Evolutionary conservation across 148 eudicot genomes (phyloP).

Genomic region (Arctostaphylos glauca): DNA sequence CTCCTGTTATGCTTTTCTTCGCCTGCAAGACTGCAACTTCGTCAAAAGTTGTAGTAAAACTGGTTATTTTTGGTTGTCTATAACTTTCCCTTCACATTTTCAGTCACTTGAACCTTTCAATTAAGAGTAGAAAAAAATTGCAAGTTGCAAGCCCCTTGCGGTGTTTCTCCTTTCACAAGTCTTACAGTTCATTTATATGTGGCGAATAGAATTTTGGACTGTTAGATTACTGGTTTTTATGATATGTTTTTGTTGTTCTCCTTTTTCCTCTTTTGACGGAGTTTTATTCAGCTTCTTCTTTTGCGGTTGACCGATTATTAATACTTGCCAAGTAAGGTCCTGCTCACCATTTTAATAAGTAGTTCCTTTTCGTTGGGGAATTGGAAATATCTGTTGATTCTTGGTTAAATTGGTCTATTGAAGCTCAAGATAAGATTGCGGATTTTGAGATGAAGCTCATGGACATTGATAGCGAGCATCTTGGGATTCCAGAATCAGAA

Average conservation of each 20-base stretch:
- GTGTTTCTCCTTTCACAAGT: neutral
- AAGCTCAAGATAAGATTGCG: slow-evolving; percentile 69
- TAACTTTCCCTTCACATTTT: too few species aligned
- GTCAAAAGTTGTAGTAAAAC: too few species aligned
- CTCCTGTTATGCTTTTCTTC: too few species aligned
- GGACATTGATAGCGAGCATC: slow-evolving; percentile 75
- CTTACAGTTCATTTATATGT: neutral
- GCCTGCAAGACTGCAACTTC: too few species aligned
- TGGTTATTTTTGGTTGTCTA: too few species aligned
- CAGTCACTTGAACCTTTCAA: neutral
- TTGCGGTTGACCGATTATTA: neutral
- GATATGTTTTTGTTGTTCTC: neutral
- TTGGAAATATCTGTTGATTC: neutral
- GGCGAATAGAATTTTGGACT: neutral
- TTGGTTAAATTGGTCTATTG: slow-evolving; percentile 18
- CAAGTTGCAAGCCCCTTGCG: too few species aligned
- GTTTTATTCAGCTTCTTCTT: neutral
- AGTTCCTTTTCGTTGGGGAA: neutral
- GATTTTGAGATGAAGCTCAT: slow-evolving; percentile 74
- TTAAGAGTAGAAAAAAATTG: neutral
- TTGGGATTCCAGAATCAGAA: slow-evolving; percentile 67
- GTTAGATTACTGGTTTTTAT: neutral
- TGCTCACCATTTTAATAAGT: neutral
- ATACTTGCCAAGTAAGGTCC: neutral
- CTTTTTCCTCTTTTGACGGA: neutral